Conservation (phyloP, 2,329 filamentous ascomycete genomes). For the Aspergillus brunneoviolaceus region DNA sequence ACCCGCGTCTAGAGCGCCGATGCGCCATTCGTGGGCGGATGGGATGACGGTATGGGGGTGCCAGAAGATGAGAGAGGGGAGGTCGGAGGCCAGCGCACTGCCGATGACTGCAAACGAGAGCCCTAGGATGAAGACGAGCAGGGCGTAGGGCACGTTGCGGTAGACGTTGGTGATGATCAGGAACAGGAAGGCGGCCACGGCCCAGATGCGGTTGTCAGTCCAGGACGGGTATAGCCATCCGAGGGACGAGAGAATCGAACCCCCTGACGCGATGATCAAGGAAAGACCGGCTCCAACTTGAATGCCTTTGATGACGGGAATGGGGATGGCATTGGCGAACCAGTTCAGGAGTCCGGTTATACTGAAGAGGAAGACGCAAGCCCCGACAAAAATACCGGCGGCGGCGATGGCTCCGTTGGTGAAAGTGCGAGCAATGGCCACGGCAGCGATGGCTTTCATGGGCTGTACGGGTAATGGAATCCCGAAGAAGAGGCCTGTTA, state of each 20-base stretch:
- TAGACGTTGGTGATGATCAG: conserved; percentile 67
- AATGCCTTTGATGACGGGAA: conserved; percentile 90
- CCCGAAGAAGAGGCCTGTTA: conserved; percentile 79
- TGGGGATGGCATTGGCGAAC: conserved; percentile 72
- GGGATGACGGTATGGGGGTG: conserved; percentile 55
- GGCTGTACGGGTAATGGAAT: conserved; percentile 90
- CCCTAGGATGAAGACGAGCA: conserved; percentile 69
- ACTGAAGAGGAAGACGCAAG: conserved; percentile 72
- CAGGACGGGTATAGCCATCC: conserved; percentile 65
- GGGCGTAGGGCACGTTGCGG: conserved; percentile 72
- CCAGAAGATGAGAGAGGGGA: conserved; percentile 62
- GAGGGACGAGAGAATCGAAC: conserved; percentile 65
- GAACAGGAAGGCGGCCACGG: conserved; percentile 68
- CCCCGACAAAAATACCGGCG: conserved; percentile 76
- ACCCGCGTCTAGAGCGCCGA: conserved; percentile 64
- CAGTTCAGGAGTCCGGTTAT: conserved; percentile 74
- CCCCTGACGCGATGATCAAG: conserved; percentile 74
- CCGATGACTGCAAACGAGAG: conserved; percentile 61
- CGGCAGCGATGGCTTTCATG: conserved; percentile 85
- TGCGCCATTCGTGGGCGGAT: conserved; percentile 47
- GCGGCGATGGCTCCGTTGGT: conserved; percentile 71
- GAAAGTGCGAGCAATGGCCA: conserved; percentile 72
- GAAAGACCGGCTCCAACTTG: conserved; percentile 89
- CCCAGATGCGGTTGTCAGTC: conserved; percentile 78
- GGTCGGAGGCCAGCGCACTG: conserved; percentile 28